Conservation (phyloP, 352 stramenopile genomes). For the Globisporangium sylvaticum region DNA sequence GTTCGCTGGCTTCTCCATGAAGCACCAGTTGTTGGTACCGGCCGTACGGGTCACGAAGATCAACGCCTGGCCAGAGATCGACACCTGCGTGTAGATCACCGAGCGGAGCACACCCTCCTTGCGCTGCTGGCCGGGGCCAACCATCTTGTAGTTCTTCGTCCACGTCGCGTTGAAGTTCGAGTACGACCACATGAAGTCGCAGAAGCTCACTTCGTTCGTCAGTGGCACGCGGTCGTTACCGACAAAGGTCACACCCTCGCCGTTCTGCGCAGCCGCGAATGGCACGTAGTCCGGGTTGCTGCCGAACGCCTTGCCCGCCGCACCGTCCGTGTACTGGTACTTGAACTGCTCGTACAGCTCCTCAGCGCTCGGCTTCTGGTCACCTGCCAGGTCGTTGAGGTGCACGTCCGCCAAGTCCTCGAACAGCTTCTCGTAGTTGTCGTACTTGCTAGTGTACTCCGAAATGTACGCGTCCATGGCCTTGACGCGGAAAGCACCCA, state of each 20-base stretch:
- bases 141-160: constrained; percentile 55
- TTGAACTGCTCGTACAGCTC: constrained; percentile 55
- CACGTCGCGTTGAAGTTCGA: constrained; percentile 72
- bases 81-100: constrained; percentile 70
- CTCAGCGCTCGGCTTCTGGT: constrained; percentile 34
- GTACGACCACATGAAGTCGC: constrained; percentile 61
- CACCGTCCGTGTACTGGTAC: constrained; percentile 50
- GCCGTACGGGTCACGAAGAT: constrained; percentile 76
- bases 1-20: constrained; percentile 60
- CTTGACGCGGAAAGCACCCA: constrained; percentile 38
- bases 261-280: constrained; percentile 39
- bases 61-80: constrained; percentile 66
- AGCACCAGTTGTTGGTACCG: constrained; percentile 76
- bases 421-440: constrained; percentile 46
- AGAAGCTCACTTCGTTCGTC: constrained; percentile 65
- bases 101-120: constrained; percentile 66
- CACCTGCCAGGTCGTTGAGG: constrained; percentile 40
- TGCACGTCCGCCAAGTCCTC: constrained; percentile 52
- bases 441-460: constrained; percentile 44
- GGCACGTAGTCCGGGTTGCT: constrained; percentile 25
- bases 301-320: constrained; percentile 24
- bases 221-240: constrained; percentile 54
- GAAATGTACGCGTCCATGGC: constrained; percentile 40
- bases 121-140: constrained; percentile 58
- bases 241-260: constrained; percentile 49